Evolutionary conservation across 139 green algal genomes (phyloP).

Genomic region (Axilococcus clingmanii): DNA sequence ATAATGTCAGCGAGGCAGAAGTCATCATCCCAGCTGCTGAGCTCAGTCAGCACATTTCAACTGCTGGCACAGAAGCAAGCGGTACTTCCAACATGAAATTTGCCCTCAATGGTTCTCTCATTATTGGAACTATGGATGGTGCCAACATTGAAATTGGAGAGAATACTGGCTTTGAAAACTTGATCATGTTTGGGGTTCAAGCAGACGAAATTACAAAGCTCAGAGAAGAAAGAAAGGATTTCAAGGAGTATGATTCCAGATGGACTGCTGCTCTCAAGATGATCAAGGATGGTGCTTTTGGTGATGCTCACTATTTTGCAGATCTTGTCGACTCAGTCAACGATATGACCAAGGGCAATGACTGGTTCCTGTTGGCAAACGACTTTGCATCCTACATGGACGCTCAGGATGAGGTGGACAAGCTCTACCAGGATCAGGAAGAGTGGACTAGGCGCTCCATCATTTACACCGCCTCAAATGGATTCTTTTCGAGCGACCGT

Average conservation of each 20-base stretch:
- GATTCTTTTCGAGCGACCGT: constrained; percentile 69
- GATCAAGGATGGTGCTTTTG: constrained; percentile 73
- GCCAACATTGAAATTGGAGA: constrained; percentile 99
- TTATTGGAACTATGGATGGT: constrained; percentile 97
- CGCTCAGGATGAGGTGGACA: constrained; percentile 75
- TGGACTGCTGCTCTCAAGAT: constrained; percentile 44
- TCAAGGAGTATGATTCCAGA: constrained; percentile 64
- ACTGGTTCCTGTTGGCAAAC: constrained; percentile 68
- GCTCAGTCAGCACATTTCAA: constrained; percentile 79
- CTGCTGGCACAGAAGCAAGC: constrained; percentile 72
- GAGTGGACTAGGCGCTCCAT: constrained; percentile 64
- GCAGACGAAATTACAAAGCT: constrained; percentile 48
- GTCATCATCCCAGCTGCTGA: constrained; percentile 74
- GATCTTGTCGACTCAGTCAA: constrained; percentile 74
- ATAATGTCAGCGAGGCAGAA: constrained; percentile 84
- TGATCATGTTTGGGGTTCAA: constrained; percentile 76
- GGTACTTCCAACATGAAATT: constrained; percentile 99
- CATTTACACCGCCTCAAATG: constrained; percentile 58
- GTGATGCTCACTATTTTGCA: constrained; percentile 82
- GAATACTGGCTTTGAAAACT: constrained; percentile 69
- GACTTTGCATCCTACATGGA: constrained; percentile 93
- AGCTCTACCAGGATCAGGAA: constrained; percentile 49
- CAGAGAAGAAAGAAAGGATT: constrained; percentile 75
- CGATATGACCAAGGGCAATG: constrained; percentile 67
- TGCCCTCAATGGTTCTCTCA: constrained; percentile 93